Evolutionary conservation across 2,329 filamentous ascomycete genomes (phyloP), one percentile per base, ranked within the genome.

Genomic region (Xylaria sp.): DNA sequence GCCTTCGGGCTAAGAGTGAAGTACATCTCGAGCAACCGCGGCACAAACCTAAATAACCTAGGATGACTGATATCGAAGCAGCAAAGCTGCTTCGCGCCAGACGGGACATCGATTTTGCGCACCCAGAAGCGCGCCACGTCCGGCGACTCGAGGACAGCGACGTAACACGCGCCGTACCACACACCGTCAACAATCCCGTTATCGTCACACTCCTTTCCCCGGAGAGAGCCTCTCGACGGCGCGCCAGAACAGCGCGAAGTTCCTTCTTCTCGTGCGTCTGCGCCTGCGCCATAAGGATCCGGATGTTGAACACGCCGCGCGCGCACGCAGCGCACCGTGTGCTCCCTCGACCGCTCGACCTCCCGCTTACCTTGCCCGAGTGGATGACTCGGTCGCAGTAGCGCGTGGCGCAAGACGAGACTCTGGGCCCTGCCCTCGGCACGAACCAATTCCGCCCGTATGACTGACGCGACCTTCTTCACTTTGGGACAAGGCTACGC

Each of bases 161-260:
- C 76, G 32, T 78, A 77, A 63, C 82, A 83, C 0, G 76, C 75
- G 3, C 75, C 77, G 65, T 79, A 82, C 81, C 81, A 83, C 0
- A 72, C 75, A 9, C 72, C 72, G 8, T 71, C 70, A 2, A 66
- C 55, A 21, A 77, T 78, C 3, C 81, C 82, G 0, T 68, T 61
- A 1, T 72, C 71, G 18, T 75, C 60, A 66, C 81, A 83, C 37
- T 72, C 64, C 64, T 3, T 77, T 77, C 50, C 79, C 74, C 8
- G 65, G 67, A n/a, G 72, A 67, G 2, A 81, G 68, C 21, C 69
- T 72, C 23, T 65, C 66, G 5, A 79, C 55, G 2, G 76, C 77
- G 0, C 65, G 70, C 81, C 81, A 83, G 66, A 82, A 82, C 0
- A 76, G 27, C 3, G 71, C 64, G 51, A 71, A 76, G 54, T 81